These are phyloP conservation scores for Raddia distichophylla DNA, from an alignment of 176 grass and related monocot genomes.

Conservation along the genomic window DNA sequence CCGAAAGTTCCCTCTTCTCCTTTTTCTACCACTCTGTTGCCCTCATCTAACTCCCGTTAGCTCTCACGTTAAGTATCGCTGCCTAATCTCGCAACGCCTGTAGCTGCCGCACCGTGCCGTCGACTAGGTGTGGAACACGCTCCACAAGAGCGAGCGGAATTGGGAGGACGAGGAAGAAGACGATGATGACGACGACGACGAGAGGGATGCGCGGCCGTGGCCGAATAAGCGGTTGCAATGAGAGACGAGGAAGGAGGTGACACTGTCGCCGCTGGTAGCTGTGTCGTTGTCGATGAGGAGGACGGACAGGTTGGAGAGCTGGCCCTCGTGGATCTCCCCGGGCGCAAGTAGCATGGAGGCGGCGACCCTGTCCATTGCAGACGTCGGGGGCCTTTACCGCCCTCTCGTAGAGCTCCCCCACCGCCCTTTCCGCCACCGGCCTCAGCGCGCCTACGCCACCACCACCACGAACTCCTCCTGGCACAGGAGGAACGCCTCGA, in stretches of 20 bases:
- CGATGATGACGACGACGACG: constrained; percentile 5
- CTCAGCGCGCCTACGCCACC: constrained; percentile 35
- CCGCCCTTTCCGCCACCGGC: constrained; percentile 41
- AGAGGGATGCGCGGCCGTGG: constrained; percentile 47
- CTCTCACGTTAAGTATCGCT: too few species aligned
- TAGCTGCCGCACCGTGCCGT: constrained; percentile 87
- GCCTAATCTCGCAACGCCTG: constrained; percentile 26
- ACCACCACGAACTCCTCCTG: constrained; percentile 69
- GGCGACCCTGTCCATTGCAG: constrained; percentile 86
- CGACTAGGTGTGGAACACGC: constrained; percentile 89
- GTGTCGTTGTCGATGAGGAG: constrained; percentile 87
- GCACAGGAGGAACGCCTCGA: constrained; percentile 72
- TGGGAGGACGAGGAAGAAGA: constrained; percentile 34
- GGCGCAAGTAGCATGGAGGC: constrained; percentile 54
- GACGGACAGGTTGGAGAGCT: constrained; percentile 70
- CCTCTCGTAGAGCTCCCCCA: constrained; percentile 73
- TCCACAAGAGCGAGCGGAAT: constrained; percentile 95
- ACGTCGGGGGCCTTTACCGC: constrained; percentile 92
- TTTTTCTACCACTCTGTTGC: too few species aligned
- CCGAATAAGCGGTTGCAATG: constrained; percentile 98
- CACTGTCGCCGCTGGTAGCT: constrained; percentile 38
- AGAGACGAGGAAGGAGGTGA: constrained; percentile 51
- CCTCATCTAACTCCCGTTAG: too few species aligned
- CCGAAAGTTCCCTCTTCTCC: too few species aligned
- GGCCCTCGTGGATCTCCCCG: constrained; percentile 56